A percentile compares a stretch with the other conserved stretches of the same genome.
These are phyloP conservation scores for Solanum bulbocastanum DNA, from an alignment of 257 asterid species.

Conservation along the genomic window DNA sequence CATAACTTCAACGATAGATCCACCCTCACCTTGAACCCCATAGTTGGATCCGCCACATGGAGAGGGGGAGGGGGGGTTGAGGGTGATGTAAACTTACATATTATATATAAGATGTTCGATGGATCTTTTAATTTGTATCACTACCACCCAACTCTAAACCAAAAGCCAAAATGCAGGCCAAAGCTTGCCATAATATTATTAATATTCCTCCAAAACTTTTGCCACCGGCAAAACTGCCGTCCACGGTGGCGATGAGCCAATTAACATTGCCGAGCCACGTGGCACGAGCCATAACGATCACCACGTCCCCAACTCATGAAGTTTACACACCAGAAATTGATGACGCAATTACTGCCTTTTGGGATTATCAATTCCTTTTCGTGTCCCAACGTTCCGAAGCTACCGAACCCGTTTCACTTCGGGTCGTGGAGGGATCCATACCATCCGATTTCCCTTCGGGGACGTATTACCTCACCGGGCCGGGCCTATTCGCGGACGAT, in stretches of 20 bases:
- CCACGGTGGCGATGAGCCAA: slow-evolving; percentile 20
- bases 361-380: slow-evolving; percentile 90
- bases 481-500: slow-evolving; percentile 84
- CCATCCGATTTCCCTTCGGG: slow-evolving; percentile 79
- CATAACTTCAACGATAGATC: neutral
- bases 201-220: slow-evolving; percentile 39
- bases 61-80: neutral
- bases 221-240: slow-evolving; percentile 30
- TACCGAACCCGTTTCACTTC: slow-evolving; percentile 46
- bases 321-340: slow-evolving; percentile 20
- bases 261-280: slow-evolving; percentile 23
- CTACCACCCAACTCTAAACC: neutral
- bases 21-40: too few relatives aligned
- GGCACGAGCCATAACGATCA: slow-evolving; percentile 56
- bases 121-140: neutral
- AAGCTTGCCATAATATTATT: slow-evolving; percentile 32
- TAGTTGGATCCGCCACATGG: neutral
- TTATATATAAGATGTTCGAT: neutral
- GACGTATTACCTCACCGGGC: slow-evolving; percentile 79
- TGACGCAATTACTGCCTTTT: slow-evolving; percentile 59
- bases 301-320: slow-evolving; percentile 30
- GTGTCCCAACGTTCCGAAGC: slow-evolving; percentile 91
- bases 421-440: slow-evolving; percentile 65
- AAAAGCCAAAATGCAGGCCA: slow-evolving; percentile 53
- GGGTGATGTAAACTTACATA: neutral